Evolutionary conservation across 768 basidiomycete species (phyloP).

Genomic region (Mycena floridula): DNA sequence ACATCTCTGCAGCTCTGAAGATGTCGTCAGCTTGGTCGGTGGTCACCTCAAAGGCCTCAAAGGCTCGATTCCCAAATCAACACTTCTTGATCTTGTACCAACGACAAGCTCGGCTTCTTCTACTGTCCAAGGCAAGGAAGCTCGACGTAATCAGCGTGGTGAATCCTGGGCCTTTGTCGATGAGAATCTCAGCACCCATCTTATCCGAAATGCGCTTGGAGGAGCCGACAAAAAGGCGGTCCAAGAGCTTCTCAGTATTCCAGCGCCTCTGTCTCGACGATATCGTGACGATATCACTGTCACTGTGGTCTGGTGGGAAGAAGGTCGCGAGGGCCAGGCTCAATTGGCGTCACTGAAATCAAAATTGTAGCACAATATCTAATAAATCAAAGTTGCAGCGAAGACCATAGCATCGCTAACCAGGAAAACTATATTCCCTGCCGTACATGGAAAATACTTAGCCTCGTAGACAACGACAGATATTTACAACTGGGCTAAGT

Average conservation of each 20-base stretch:
- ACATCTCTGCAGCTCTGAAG: slow-evolving; percentile 57
- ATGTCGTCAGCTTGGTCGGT: slow-evolving; percentile 82
- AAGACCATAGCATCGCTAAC: no score
- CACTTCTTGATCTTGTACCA: slow-evolving; percentile 48
- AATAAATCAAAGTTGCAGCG: no score
- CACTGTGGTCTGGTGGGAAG: slow-evolving; percentile 83
- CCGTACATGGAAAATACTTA: no score
- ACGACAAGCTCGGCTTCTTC: slow-evolving; percentile 45
- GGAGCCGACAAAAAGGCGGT: slow-evolving; percentile 61
- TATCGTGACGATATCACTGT: slow-evolving; percentile 85
- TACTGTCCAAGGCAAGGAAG: slow-evolving; percentile 62
- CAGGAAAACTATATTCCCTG: no score
- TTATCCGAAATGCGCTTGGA: slow-evolving; percentile 91
- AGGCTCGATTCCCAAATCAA: slow-evolving; percentile 54
- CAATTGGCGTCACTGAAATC: slow-evolving; percentile 32
- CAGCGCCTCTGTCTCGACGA: slow-evolving; percentile 70
- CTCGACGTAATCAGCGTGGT: slow-evolving; percentile 23
- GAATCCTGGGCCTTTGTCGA: slow-evolving; percentile 78
- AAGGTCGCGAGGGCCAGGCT: slow-evolving; percentile 40
- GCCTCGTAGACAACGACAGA: no score
- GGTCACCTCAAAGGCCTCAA: slow-evolving; percentile 72
- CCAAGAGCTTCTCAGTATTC: slow-evolving; percentile 68
- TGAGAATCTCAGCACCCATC: slow-evolving; percentile 71
- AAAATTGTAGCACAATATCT: slow-evolving; percentile 35
- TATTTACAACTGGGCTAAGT: no score